A percentile compares a stretch with the other conserved stretches of the same genome.
phyloP scores from a whole-genome alignment of 2,329 filamentous ascomycete species.

The Sporothrix euskadiensis region DNA sequence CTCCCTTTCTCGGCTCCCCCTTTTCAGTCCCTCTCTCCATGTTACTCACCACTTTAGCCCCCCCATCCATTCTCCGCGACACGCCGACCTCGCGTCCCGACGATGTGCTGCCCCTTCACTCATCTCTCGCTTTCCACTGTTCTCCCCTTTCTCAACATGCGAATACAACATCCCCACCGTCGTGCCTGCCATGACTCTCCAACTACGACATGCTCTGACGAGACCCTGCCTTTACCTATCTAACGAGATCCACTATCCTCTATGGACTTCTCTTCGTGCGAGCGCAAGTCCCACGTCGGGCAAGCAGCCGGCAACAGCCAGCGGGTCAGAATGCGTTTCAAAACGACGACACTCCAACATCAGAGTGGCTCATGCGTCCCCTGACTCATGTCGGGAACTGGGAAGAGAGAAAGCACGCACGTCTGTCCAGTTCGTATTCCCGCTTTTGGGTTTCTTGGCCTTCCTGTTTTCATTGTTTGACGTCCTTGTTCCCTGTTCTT shows the following conservation, averaged over 20 bases:
- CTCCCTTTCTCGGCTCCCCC: background rate
- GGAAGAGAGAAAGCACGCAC: background rate
- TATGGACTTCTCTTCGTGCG: background rate
- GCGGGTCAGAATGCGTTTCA: conserved; percentile 14
- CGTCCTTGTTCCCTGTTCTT: background rate
- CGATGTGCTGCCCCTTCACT: background rate
- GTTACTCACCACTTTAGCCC: background rate
- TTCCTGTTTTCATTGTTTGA: background rate
- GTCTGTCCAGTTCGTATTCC: conserved; percentile 3
- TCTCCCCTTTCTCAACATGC: background rate
- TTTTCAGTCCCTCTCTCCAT: background rate
- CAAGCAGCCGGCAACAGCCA: background rate
- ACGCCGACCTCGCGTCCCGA: background rate
- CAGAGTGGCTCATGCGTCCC: conserved; percentile 15
- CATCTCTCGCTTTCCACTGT: background rate
- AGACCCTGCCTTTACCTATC: background rate
- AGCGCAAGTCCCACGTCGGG: background rate
- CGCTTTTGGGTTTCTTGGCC: conserved; percentile 11
- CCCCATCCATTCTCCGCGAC: background rate
- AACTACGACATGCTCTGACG: conserved; percentile 5
- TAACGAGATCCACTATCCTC: background rate
- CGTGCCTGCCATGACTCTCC: background rate
- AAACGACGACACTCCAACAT: conserved; percentile 12
- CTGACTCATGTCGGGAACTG: background rate
- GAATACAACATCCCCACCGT: background rate